Evolutionary conservation across 495 filamentous ascomycete genomes (phyloP), one percentile per base, ranked within the genome.

Genomic region (Hypoxylon cercidicola): DNA sequence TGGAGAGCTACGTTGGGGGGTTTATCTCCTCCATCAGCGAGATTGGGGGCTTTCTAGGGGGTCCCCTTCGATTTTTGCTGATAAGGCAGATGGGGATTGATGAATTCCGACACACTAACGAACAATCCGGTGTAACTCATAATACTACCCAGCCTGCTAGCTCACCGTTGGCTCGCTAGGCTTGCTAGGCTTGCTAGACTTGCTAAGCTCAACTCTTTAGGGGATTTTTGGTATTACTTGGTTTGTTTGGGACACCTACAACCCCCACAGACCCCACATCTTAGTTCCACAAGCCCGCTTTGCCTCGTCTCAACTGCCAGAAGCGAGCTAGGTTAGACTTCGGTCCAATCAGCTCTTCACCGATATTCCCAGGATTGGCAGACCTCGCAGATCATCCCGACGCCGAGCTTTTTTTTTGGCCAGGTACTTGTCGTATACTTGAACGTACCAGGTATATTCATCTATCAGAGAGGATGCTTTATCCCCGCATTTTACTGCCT

Each of bases 281-380:
- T 59, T 8, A 9, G 64, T 63, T 58, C 59, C 64, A 68, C 58
- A 45, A 16, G 20, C 30, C 59, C 59, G 55, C 49, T 54, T 34
- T 25, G 32, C 41, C 53, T 37, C 40, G 35, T 49, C 43, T 43
- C 53, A 53, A 67, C 57, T 62, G 54, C 58, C 59, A 68, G 64
- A 68, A 68, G 49, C 55, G 60, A 63, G 49, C 54, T 63, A 68
- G 59, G 35, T 41, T 41, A 21, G 40, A 11, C 21, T 13, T n/a
- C 23, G 16, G 25, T 34, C 58, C 64, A 67, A 67, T 67, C 52
- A 62, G 12, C 55, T 35, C 13, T 8, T 30, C 46, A 37, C 34
- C 34, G 39, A 41, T 15, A 41, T 16, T 41, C 15, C 13, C 39
- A 41, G n/a, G 2, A 6, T 3, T 28, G 20, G 19, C 4, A 46